Percentiles rank a stretch among this genome's conserved stretches.
Conservation (phyloP, 2,329 filamentous ascomycete species). For the Pseudocercospora vitis region DNA sequence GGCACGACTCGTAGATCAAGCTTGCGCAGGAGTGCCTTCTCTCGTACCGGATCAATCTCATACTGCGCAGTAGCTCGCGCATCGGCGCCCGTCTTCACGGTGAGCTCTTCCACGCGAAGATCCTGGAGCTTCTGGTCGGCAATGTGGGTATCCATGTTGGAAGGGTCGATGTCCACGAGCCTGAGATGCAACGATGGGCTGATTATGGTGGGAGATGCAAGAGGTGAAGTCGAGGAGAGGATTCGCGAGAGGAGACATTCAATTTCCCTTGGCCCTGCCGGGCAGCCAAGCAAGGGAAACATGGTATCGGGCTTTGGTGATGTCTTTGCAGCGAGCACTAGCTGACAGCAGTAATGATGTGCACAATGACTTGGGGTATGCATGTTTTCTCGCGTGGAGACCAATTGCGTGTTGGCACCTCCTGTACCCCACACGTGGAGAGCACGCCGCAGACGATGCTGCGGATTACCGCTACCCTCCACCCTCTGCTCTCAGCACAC, state of each 20-base stretch:
- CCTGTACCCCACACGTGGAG: conserved; percentile 9
- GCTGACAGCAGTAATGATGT: background rate
- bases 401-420: conserved; percentile 1
- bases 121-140: conserved; percentile 30
- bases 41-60: conserved; percentile 32
- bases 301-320: background rate
- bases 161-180: background rate
- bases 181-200: background rate
- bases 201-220: background rate
- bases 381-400: background rate
- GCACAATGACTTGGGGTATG: background rate
- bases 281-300: background rate
- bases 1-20: conserved; percentile 52
- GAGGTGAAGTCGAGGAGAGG: background rate
- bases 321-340: background rate
- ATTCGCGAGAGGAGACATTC: background rate
- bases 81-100: conserved; percentile 24
- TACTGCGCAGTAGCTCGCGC: conserved; percentile 19
- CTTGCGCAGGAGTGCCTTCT: conserved; percentile 50
- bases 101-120: conserved; percentile 26
- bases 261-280: no score
- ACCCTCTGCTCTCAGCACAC: no score
- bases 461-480: background rate
- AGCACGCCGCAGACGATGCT: conserved; percentile 6
- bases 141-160: conserved; percentile 21